These are phyloP conservation scores for Scedosporium apiospermum DNA, from an alignment of 2,329 filamentous ascomycete genomes.

Conservation along the genomic window DNA sequence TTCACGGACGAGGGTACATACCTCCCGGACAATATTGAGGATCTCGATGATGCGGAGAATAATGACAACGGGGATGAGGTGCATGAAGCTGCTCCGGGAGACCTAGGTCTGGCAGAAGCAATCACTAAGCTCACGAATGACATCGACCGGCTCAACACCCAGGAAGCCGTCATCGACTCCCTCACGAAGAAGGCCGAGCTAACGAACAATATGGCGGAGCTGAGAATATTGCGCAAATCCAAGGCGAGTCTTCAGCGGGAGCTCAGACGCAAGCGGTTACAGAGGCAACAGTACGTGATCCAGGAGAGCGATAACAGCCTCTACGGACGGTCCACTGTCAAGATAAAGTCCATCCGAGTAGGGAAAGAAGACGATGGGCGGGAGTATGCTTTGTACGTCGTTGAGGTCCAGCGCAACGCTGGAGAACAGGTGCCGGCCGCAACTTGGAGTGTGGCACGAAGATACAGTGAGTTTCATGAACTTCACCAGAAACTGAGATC, in stretches of 20 bases:
- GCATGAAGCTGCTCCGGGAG: conserved; percentile 87
- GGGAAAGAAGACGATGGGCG: conserved; percentile 85
- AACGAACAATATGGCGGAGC: conserved; percentile 90
- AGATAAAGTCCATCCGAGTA: conserved; percentile 87
- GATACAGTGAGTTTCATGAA: conserved; percentile 96
- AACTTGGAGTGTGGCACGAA: conserved; percentile 81
- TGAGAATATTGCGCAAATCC: conserved; percentile 86
- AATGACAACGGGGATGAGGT: conserved; percentile 68
- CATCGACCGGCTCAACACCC: conserved; percentile 78
- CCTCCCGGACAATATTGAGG: conserved; percentile 76
- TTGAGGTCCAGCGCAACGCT: conserved; percentile 83
- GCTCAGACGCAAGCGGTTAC: conserved; percentile 86
- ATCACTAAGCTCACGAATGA: conserved; percentile 82
- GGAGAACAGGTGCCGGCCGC: conserved; percentile 97
- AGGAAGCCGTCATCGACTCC: conserved; percentile 86
- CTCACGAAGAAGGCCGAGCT: conserved; percentile 89
- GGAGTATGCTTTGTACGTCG: conserved; percentile 86
- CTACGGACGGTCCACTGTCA: conserved; percentile 81
- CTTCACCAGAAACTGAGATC: conserved; percentile 81
- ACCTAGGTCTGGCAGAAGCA: conserved; percentile 86
- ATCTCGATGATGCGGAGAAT: conserved; percentile 47
- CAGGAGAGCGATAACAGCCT: conserved; percentile 97
- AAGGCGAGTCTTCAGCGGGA: conserved; percentile 89
- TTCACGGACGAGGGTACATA: conserved; percentile 85
- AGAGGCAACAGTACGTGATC: conserved; percentile 91